phyloP scores from a whole-genome alignment of 2,329 filamentous ascomycete species.

The Paracoccidioides lutzii region DNA sequence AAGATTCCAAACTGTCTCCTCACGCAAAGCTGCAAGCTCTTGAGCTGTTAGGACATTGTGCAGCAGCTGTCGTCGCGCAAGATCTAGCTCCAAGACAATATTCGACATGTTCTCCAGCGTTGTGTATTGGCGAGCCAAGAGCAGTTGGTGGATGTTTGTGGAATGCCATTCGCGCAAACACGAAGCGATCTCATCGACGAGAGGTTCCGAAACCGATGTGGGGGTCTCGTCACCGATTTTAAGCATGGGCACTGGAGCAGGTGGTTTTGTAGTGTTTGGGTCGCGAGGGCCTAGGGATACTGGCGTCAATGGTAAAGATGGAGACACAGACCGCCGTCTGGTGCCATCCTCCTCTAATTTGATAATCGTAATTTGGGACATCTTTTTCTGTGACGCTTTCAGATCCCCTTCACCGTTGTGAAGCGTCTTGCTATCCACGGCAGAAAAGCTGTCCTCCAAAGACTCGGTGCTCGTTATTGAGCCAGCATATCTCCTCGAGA shows the following conservation, averaged over 20 bases:
- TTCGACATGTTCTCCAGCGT: constrained; percentile 68
- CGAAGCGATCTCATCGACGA: constrained; percentile 95
- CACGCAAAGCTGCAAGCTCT: constrained; percentile 67
- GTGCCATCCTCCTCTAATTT: constrained; percentile 24
- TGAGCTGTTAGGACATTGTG: constrained; percentile 84
- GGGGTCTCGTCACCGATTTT: constrained; percentile 96
- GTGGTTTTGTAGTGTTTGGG: constrained; percentile 54
- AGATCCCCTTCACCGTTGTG: constrained; percentile 18
- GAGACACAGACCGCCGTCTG: constrained; percentile 19
- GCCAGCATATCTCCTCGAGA: constrained; percentile 20
- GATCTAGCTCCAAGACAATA: constrained; percentile 70
- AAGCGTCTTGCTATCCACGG: constrained; percentile 3
- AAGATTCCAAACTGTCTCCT: constrained; percentile 90
- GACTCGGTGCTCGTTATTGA: constrained; percentile 11
- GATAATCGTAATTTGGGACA: constrained; percentile 28
- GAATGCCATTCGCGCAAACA: constrained; percentile 98
- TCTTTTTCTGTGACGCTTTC: constrained; percentile 23
- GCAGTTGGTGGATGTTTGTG: constrained; percentile 82
- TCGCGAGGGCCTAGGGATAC: constrained; percentile 38
- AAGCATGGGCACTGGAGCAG: constrained; percentile 89
- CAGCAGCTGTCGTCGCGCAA: constrained; percentile 74
- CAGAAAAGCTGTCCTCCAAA: constrained; percentile 10
- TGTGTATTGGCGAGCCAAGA: constrained; percentile 70
- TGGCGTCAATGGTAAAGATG: constrained; percentile 25
- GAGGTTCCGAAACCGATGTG: constrained; percentile 72